Evolutionary conservation across 2,329 filamentous ascomycete genomes (phyloP), one percentile per base, ranked within the genome.

Genomic region (Metarhizium sp.): DNA sequence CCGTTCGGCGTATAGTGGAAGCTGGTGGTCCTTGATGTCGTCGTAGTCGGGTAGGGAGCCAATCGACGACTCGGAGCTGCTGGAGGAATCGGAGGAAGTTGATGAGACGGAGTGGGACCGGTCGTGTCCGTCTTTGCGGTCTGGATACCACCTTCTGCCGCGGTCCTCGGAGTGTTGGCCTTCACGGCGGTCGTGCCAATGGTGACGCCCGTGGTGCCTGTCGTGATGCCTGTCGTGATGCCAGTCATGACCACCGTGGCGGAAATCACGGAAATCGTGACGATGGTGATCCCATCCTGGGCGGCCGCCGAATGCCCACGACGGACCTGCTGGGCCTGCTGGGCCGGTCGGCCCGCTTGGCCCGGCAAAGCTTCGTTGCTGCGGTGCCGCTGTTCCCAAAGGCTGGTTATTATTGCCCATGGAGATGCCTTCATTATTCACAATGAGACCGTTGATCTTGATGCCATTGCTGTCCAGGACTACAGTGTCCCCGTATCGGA

Each of bases 41-140:
- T 81, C 76, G 61, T 77, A 77, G 53, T 78, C 73, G 0, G 79
- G 78, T 1, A 84, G 75, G 2, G 78, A 81, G 40, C 75, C 79
- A 54, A 82, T 66, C 2, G 76, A 78, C 0, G 69, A 73, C 3
- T 60, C 66, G 1, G 70, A 73, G 20, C 64, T 67, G 7, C 67
- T 67, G 1, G 70, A 71, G 0, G 69, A 69, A 0, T 58, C 59
- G 0, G 69, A 73, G 0, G 71, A 72, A 0, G 61, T 60, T 0
- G 67, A 72, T 14, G 63, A 71, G 10, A 66, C 67, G 0, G 69
- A 72, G 0, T 67, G 70, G 0, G 71, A 73, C 3, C 60, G 65
- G n/a, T 52, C 55, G 8, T 58, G 60, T 18, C 54, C 52, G 16
- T 63, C 60, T 2, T 62, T 59, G 8, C 54, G 47, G 11, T 60